Evolutionary conservation across 106 monocot genomes (phyloP).

Genomic region (Amphibolis antarctica): DNA sequence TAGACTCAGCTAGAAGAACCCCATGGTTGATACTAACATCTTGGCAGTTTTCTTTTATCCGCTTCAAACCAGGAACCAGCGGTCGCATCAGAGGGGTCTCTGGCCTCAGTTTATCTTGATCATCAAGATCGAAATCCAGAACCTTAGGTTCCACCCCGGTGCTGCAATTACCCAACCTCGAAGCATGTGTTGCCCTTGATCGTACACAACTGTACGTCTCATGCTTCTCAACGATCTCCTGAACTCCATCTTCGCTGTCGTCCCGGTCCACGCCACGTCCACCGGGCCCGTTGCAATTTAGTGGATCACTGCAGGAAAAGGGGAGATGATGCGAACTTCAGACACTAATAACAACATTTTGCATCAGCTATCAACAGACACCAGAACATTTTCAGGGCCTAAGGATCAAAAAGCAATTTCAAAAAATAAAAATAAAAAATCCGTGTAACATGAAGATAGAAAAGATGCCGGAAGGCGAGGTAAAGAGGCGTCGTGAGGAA

Average conservation of each 20-base stretch:
- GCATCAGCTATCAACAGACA: too few species aligned
- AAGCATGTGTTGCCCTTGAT: not conserved
- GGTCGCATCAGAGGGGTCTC: conserved; percentile 46
- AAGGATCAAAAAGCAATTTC: too few species aligned
- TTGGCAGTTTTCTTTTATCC: conserved; percentile 41
- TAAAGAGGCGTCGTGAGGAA: too few species aligned
- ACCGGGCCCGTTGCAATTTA: not conserved
- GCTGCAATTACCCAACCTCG: not conserved
- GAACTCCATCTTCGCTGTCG: not conserved
- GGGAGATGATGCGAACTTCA: too few species aligned
- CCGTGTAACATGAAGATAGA: too few species aligned
- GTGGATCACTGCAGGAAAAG: not conserved
- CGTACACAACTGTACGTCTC: not conserved
- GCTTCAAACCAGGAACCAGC: conserved; percentile 53
- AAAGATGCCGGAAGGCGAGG: too few species aligned
- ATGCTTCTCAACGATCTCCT: not conserved
- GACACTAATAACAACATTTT: too few species aligned
- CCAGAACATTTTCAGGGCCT: too few species aligned
- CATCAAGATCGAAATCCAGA: conserved; percentile 11
- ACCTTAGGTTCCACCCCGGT: not conserved
- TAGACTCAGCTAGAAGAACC: conserved; percentile 22
- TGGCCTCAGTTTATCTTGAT: conserved; percentile 25
- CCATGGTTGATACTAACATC: conserved; percentile 6
- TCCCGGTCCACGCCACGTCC: not conserved
- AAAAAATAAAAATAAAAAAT: too few species aligned